Conservation (phyloP, 768 basidiomycete species). For the Mycena sanguinolenta region DNA sequence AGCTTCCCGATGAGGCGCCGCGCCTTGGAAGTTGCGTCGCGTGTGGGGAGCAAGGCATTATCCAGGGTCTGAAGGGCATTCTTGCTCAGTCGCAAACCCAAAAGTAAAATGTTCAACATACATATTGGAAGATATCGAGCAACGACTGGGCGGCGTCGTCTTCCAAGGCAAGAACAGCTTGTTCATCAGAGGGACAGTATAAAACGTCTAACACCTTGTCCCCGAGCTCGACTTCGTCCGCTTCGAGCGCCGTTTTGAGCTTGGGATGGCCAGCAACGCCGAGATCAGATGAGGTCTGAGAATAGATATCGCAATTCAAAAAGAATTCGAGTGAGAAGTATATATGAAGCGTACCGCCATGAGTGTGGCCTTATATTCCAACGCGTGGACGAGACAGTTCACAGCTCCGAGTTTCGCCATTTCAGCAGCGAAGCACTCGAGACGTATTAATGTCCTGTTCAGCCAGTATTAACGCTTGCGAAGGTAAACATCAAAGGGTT, state of each 20-base stretch:
- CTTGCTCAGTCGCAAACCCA: not conserved
- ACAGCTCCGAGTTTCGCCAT: slow-evolving; percentile 15
- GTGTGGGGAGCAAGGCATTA: slow-evolving; percentile 5
- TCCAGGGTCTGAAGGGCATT: slow-evolving; percentile 20
- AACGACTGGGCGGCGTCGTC: slow-evolving; percentile 31
- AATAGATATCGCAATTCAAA: not conserved
- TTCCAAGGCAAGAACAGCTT: slow-evolving; percentile 27
- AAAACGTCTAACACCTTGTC: slow-evolving; percentile 18
- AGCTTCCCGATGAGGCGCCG: slow-evolving; percentile 24
- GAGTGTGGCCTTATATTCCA: slow-evolving; percentile 11
- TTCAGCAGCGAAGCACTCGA: slow-evolving; percentile 5
- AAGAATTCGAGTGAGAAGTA: too few relatives aligned
- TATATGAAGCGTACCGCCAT: slow-evolving; percentile 1
- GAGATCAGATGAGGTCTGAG: slow-evolving; percentile 18
- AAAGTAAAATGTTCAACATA: not conserved
- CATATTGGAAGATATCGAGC: slow-evolving; percentile 34
- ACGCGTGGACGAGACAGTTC: slow-evolving; percentile 8
- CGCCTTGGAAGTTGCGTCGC: slow-evolving; percentile 23
- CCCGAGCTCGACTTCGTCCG: slow-evolving; percentile 17
- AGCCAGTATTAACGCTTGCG: not conserved
- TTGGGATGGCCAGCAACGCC: slow-evolving; percentile 6
- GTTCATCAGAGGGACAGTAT: slow-evolving; percentile 25
- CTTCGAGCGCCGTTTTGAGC: slow-evolving; percentile 22
- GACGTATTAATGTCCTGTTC: not conserved
- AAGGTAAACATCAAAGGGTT: not conserved